Evolutionary conservation across 2,329 filamentous ascomycete genomes (phyloP).

Genomic region (Sphaerulina vaccinii): DNA sequence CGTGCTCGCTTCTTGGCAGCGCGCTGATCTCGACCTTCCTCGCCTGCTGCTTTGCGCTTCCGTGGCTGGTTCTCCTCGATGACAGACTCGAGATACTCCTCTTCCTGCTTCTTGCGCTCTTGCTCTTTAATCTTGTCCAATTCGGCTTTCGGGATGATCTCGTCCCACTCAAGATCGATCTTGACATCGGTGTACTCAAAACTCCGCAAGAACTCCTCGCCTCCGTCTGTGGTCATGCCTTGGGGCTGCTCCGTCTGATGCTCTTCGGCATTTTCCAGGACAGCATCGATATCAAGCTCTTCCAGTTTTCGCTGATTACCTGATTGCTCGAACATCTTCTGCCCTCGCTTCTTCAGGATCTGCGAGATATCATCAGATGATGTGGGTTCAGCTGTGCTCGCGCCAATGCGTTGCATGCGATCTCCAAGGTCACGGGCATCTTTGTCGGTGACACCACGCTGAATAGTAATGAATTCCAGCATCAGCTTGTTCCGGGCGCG

Average conservation of each 20-base stretch:
- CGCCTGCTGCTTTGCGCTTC: slow-evolving; percentile 63
- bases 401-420: slow-evolving; percentile 66
- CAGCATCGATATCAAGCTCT: slow-evolving; percentile 94
- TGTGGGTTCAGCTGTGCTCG: slow-evolving; percentile 68
- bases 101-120: slow-evolving; percentile 79
- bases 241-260: slow-evolving; percentile 95
- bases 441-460: slow-evolving; percentile 93
- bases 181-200: slow-evolving; percentile 97
- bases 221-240: slow-evolving; percentile 90
- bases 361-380: slow-evolving; percentile 93
- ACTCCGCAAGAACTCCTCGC: slow-evolving; percentile 88
- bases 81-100: slow-evolving; percentile 76
- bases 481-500: slow-evolving; percentile 96
- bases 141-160: slow-evolving; percentile 94
- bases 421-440: slow-evolving; percentile 79
- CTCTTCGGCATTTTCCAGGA: slow-evolving; percentile 93
- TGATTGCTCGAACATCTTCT: slow-evolving; percentile 98
- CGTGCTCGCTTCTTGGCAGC: slow-evolving; percentile 68
- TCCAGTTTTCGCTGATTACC: slow-evolving; percentile 96
- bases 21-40: slow-evolving; percentile 64
- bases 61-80: slow-evolving; percentile 84
- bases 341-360: slow-evolving; percentile 95
- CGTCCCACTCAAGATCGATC: slow-evolving; percentile 93
- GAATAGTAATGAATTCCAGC: slow-evolving; percentile 95
- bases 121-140: slow-evolving; percentile 86